phyloP scores from a whole-genome alignment of 805 yeast species.

The Scheffersomyces amazonensis region DNA sequence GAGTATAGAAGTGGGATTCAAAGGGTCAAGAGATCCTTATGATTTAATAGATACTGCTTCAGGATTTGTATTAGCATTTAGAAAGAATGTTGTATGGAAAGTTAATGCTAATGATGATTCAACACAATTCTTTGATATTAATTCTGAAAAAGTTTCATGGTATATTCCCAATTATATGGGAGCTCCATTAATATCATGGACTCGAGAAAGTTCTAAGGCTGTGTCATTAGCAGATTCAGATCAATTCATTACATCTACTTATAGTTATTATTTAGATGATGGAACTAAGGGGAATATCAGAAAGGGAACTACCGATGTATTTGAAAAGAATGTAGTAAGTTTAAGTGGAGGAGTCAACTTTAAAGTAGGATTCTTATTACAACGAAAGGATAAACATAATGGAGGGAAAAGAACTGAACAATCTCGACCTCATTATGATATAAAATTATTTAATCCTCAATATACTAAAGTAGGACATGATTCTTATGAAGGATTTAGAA shows the following conservation, averaged over 20 bases:
- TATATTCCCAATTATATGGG: slow-evolving; percentile 75
- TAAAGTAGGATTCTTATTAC: slow-evolving; percentile 56
- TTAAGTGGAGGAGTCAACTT: slow-evolving; percentile 61
- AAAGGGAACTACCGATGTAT: slow-evolving; percentile 10
- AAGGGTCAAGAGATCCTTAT: slow-evolving; percentile 82
- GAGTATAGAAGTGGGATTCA: slow-evolving; percentile 56
- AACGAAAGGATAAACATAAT: slow-evolving; percentile 33
- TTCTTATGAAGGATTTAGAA: slow-evolving; percentile 39
- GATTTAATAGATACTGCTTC: slow-evolving; percentile 60
- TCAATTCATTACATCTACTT: slow-evolving; percentile 41
- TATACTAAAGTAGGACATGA: slow-evolving; percentile 39
- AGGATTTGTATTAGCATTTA: slow-evolving; percentile 77
- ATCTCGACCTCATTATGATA: slow-evolving; percentile 59
- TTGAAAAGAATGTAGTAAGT: slow-evolving; percentile 55
- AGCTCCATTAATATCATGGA: slow-evolving; percentile 52
- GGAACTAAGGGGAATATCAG: slow-evolving; percentile 1
- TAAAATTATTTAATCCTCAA: slow-evolving; percentile 55
- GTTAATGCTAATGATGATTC: slow-evolving; percentile 71
- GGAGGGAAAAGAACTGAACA: slow-evolving; percentile 33
- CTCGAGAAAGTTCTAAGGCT: slow-evolving; percentile 42
- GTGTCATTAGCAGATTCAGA: slow-evolving; percentile 47
- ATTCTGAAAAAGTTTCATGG: slow-evolving; percentile 61
- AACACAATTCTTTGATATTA: slow-evolving; percentile 59
- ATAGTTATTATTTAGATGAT: slow-evolving; percentile 46
- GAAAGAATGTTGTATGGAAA: slow-evolving; percentile 54